Conservation (phyloP, 306 rosid genomes). For the Castanospermum australe region DNA sequence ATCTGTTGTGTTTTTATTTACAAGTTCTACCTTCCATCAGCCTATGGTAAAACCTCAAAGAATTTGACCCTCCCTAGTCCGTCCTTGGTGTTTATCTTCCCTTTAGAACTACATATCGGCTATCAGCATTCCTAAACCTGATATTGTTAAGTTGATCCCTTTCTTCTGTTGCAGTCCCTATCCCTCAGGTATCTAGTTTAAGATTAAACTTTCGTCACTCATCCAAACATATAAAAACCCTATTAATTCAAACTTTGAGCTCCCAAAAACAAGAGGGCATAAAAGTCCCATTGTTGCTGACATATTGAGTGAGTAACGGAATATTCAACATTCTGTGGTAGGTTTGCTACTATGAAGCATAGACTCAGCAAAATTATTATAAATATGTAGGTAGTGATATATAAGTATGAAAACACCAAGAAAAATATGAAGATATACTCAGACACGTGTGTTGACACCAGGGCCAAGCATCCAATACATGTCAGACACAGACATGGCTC, state of each 20-base stretch:
- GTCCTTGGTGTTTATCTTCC: neutral
- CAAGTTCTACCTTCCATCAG: neutral
- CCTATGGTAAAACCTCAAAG: neutral
- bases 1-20: neutral
- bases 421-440: no score
- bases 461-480: no score
- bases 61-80: neutral
- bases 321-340: neutral
- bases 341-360: no score
- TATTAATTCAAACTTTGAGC: neutral
- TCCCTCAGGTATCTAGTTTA: neutral
- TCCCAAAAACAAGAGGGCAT: neutral
- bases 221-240: neutral
- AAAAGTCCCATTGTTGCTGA: neutral
- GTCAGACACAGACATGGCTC: no score
- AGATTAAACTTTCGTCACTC: neutral
- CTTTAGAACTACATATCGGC: neutral
- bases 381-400: no score
- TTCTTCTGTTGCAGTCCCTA: neutral
- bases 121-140: no score
- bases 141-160: neutral
- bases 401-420: no score
- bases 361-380: no score
- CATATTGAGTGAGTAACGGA: neutral
- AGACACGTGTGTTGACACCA: no score